phyloP scores from a whole-genome alignment of 2,329 filamentous ascomycete species.

The Verticillium tricorpus region DNA sequence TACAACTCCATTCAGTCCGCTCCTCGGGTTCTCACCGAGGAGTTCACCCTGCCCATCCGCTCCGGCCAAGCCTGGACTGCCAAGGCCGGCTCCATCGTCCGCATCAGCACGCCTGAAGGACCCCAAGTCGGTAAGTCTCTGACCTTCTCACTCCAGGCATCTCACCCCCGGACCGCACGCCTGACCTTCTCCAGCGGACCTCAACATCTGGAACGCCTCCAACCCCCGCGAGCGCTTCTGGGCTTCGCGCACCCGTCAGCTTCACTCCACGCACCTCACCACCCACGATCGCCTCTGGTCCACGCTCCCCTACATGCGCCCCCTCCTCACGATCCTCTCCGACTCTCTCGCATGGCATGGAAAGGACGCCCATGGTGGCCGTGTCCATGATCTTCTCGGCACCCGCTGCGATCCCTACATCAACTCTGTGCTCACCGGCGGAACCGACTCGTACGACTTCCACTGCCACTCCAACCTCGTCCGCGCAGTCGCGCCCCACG shows the following conservation, averaged over 20 bases:
- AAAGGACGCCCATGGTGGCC: slow-evolving; percentile 56
- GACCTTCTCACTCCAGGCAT: neutral
- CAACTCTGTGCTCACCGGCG: slow-evolving; percentile 65
- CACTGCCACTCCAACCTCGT: slow-evolving; percentile 82
- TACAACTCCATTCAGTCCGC: slow-evolving; percentile 60
- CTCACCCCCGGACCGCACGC: neutral
- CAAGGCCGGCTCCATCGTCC: slow-evolving; percentile 61
- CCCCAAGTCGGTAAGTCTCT: slow-evolving; percentile 60
- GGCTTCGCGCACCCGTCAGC: slow-evolving; percentile 73
- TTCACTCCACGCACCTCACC: slow-evolving; percentile 71
- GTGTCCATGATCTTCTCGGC: slow-evolving; percentile 74
- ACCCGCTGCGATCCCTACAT: slow-evolving; percentile 85
- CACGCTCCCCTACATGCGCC: slow-evolving; percentile 70
- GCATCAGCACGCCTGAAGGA: slow-evolving; percentile 70
- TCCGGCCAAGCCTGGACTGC: slow-evolving; percentile 71
- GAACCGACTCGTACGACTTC: slow-evolving; percentile 61
- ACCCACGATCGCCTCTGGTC: slow-evolving; percentile 74
- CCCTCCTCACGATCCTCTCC: slow-evolving; percentile 63
- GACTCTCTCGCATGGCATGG: slow-evolving; percentile 64
- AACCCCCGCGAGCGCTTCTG: slow-evolving; percentile 81
- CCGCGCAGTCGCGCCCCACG: slow-evolving; percentile 64
- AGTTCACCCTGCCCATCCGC: slow-evolving; percentile 66
- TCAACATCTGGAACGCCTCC: slow-evolving; percentile 75
- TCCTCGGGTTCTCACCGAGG: slow-evolving; percentile 33
- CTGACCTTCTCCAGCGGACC: slow-evolving; percentile 47